phyloP scores from a whole-genome alignment of 768 basidiomycete genomes.

The Suillus subalutaceus region DNA sequence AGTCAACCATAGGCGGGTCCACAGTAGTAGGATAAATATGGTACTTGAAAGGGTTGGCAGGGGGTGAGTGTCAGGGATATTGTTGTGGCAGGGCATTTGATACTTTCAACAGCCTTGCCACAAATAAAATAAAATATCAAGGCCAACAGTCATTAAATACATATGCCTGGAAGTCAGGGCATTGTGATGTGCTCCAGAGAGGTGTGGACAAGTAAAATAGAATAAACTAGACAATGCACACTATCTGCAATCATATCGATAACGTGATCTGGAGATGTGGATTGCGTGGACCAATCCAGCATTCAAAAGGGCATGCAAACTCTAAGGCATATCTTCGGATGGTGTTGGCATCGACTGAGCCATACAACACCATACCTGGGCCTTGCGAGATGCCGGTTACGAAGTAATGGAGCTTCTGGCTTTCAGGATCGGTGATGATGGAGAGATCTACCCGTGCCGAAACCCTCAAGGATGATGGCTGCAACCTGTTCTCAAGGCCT shows the following conservation, averaged over 20 bases:
- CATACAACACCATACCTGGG: background rate
- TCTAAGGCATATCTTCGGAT: background rate
- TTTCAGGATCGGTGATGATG: background rate
- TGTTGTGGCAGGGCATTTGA: too few relatives aligned
- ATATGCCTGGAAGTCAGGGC: too few relatives aligned
- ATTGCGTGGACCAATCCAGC: background rate
- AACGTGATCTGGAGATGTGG: background rate
- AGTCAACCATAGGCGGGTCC: too few relatives aligned
- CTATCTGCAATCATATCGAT: background rate
- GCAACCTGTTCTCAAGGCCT: background rate
- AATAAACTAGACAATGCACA: background rate
- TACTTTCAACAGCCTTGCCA: too few relatives aligned
- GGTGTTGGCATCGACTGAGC: background rate
- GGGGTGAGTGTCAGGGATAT: too few relatives aligned
- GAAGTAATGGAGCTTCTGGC: background rate
- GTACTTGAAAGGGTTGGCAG: too few relatives aligned
- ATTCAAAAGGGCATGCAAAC: background rate
- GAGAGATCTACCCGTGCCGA: background rate
- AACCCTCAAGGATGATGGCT: background rate
- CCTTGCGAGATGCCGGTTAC: background rate
- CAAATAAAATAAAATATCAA: too few relatives aligned
- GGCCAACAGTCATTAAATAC: too few relatives aligned
- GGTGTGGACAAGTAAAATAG: background rate
- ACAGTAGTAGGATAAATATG: too few relatives aligned
- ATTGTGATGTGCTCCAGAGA: too few relatives aligned